phyloP scores from a whole-genome alignment of 2,329 filamentous ascomycete genomes.

The Nemania abortiva region DNA sequence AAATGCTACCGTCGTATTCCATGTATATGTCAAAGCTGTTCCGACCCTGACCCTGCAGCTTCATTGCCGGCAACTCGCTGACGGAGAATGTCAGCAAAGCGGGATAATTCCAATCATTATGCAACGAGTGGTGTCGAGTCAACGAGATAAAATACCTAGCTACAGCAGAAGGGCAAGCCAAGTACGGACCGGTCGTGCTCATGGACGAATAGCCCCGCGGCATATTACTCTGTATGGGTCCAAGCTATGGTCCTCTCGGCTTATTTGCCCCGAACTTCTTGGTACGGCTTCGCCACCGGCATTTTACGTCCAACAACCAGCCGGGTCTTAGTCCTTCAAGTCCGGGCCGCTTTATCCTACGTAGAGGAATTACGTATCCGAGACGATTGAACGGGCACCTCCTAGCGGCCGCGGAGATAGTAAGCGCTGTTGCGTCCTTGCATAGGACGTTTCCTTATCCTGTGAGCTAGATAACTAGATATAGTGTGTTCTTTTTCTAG shows the following conservation, averaged over 20 bases:
- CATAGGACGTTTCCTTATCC: neutral
- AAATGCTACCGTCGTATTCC: conserved; percentile 34
- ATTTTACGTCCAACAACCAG: conserved; percentile 26
- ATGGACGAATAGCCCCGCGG: conserved; percentile 22
- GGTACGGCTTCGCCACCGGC: conserved; percentile 30
- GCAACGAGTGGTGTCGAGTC: conserved; percentile 9
- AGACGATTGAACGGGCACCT: conserved; percentile 10
- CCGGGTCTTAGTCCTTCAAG: conserved; percentile 24
- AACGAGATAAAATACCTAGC: conserved; percentile 14
- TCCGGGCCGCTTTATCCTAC: conserved; percentile 29
- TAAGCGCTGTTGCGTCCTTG: conserved; percentile 27
- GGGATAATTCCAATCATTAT: conserved; percentile 21
- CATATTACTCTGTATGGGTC: conserved; percentile 33
- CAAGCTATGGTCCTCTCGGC: conserved; percentile 32
- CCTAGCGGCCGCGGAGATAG: conserved; percentile 15
- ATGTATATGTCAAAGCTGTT: conserved; percentile 19
- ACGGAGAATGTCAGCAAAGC: conserved; percentile 23
- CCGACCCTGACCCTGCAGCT: conserved; percentile 34
- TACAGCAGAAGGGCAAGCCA: conserved; percentile 12
- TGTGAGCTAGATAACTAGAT: no score
- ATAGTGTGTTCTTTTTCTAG: neutral
- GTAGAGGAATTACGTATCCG: conserved; percentile 20
- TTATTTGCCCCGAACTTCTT: conserved; percentile 32
- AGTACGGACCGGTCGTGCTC: conserved; percentile 12
- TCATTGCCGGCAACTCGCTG: conserved; percentile 34